Conservation (phyloP, 306 rosid species). For the Vigna radiata region DNA sequence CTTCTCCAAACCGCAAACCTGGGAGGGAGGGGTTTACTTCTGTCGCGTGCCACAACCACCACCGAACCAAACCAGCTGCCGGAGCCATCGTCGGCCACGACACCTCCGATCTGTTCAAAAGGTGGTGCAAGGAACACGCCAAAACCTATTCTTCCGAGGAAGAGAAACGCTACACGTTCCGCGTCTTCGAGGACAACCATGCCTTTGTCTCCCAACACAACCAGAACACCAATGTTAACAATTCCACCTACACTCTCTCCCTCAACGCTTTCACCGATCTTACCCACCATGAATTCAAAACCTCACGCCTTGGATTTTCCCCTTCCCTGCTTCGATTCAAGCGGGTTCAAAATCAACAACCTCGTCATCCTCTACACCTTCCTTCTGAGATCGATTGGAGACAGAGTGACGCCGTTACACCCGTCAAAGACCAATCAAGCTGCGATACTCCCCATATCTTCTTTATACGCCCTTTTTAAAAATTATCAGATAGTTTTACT, state of each 20-base stretch:
- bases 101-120: constrained; percentile 64
- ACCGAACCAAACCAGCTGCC: no score
- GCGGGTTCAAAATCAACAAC: constrained; percentile 28
- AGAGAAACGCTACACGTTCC: constrained; percentile 64
- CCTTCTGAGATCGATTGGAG: constrained; percentile 92
- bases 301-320: constrained; percentile 76
- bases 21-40: no score
- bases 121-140: constrained; percentile 72
- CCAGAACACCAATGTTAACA: constrained; percentile 54
- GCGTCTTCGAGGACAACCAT: constrained; percentile 70
- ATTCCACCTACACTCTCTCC: constrained; percentile 69
- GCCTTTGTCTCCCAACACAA: constrained; percentile 69
- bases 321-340: constrained; percentile 49
- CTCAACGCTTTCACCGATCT: constrained; percentile 90
- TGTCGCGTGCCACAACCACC: no score
- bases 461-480: not conserved
- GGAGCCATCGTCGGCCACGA: not conserved
- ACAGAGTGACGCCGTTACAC: constrained; percentile 71
- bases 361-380: constrained; percentile 35
- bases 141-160: constrained; percentile 64
- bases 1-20: no score
- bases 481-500: no score
- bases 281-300: constrained; percentile 79
- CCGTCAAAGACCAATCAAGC: constrained; percentile 83
- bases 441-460: constrained; percentile 59